Base-by-base conservation (phyloP, 2,329 filamentous ascomycete species). In the Sclerotinia spermophila region DNA sequence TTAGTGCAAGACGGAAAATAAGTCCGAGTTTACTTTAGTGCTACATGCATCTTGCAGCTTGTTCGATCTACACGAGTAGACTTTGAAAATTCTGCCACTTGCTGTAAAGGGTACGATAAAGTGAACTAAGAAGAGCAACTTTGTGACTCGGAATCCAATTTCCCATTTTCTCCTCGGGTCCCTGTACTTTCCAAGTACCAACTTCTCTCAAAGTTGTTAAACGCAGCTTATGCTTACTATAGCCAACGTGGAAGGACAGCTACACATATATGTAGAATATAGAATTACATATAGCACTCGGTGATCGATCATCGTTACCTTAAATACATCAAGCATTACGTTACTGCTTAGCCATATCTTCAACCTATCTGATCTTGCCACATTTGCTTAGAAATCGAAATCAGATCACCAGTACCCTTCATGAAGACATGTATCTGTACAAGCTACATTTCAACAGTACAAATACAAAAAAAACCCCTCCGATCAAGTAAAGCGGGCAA, bases 221-320 rank as follows among this genome's bases (percentile, higher is more conserved):
- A 44, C 40, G 40, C 66, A 45, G 55, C 55, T 68, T 68, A 60
- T 30, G 66, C 66, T 68, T 60, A 68, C 17, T 65, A 33, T n/a
- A 33, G 33, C 61, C n/a, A 60, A 15, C 33, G 5, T 24, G 44
- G 33, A 40, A 53, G 38, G 51, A 67, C 51, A 56, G 17, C 19
- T 60, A 60, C 66, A 38, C 27, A 44, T 61, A 45, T 17, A 59
- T 21, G 55, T 44, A 15, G 24, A 21, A 56, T 56, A 44, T 27
- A 58, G 5, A 58, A 30, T 42, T 10, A 60, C 30, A 61, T 40
- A 42, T 35, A 44, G 30, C 35, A 58, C 51, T 44, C 48, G 13
- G 51, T 65, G 61, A 38, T 65, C 33, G 45, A 40, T 65, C 44
- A 58, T 44, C 38, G n/a, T 7, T 58, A 21, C 27, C 51, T 58